Base-by-base conservation (phyloP, 495 filamentous ascomycete species). In the Aspergillus cristatus region DNA sequence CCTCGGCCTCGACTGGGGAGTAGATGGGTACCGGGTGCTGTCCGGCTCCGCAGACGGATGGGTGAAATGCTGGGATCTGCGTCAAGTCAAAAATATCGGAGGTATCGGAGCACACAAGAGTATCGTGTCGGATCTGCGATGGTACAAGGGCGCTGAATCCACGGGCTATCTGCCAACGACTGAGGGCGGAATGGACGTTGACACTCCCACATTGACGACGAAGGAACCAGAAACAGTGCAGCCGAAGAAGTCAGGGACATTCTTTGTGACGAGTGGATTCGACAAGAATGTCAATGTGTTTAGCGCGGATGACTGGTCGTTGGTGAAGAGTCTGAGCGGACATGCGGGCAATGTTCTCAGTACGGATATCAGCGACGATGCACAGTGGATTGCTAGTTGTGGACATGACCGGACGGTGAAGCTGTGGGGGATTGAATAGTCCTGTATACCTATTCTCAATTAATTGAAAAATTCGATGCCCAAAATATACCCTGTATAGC, bases 11-110 rank as follows among this genome's bases (percentile, higher is more conserved):
- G 89, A 94, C 54, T 99, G 91, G 91, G 80, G 83, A 34, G 72
- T 79, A 1, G 93, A 99, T 50, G 88, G 88, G 1, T 81, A 94
- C 54, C 78, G 91, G 6, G 78, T 96, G 12, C 67, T 96, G 5
- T 84, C 86, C 6, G 88, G 88, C 1, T 87, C 84, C n/a, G 88
- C 78, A 1, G 91, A 99, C 52, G 91, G 90, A 4, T 94, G 89
- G 75, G 80, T 91, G 38, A 97, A 96, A 56, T 94, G 89, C 63
- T 99, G 91, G 91, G 91, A 99, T 55, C 67, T 97, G 32, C 78
- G 91, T 2, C 86, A 87, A 54, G 88, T 96, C 32, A 76, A 80
- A 46, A 79, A 81, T 41, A 78, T 74, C 0, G 90, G 84, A 7
- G 81, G 80, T 1, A 82, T 99, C 34, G 91, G 89, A 8, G 93